Conservation (phyloP, 2,329 filamentous ascomycete genomes). For the Diaporthe sp. region DNA sequence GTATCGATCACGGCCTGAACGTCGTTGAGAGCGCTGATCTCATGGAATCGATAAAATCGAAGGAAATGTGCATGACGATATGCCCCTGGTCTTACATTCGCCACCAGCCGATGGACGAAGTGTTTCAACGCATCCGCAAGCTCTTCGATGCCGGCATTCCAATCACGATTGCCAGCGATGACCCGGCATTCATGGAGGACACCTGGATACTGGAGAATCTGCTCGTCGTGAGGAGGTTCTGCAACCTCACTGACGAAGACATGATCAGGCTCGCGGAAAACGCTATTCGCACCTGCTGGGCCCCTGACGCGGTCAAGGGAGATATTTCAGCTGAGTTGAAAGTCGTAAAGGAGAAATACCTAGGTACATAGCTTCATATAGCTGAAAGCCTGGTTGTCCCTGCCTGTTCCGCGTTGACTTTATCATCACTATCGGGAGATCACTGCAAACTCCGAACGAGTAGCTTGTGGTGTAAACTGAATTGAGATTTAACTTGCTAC, state of each 20-base stretch:
- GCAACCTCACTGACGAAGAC: conserved; percentile 55
- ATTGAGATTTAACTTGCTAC: too few relatives aligned
- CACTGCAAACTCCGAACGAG: not conserved
- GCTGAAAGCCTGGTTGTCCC: not conserved
- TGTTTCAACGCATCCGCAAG: conserved; percentile 59
- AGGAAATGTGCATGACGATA: conserved; percentile 55
- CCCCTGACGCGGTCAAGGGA: conserved; percentile 53
- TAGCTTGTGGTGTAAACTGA: too few relatives aligned
- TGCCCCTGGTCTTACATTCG: conserved; percentile 58
- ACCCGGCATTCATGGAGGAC: conserved; percentile 64
- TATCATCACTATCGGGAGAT: not conserved
- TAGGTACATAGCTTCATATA: not conserved
- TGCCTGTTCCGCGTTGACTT: not conserved
- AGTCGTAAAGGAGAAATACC: not conserved
- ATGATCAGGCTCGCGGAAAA: conserved; percentile 58
- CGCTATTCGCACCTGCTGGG: conserved; percentile 63
- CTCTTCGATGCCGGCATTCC: conserved; percentile 60
- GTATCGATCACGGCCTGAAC: conserved; percentile 59
- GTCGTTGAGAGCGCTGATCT: conserved; percentile 52
- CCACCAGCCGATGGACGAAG: conserved; percentile 56
- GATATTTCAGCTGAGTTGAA: conserved; percentile 33
- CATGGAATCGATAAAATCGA: conserved; percentile 49
- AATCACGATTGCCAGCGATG: conserved; percentile 62
- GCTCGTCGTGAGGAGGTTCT: conserved; percentile 57
- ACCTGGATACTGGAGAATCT: conserved; percentile 64